These are phyloP conservation scores for Solanum aculeatissimum DNA, from an alignment of 305 asterid species.

Conservation along the genomic window DNA sequence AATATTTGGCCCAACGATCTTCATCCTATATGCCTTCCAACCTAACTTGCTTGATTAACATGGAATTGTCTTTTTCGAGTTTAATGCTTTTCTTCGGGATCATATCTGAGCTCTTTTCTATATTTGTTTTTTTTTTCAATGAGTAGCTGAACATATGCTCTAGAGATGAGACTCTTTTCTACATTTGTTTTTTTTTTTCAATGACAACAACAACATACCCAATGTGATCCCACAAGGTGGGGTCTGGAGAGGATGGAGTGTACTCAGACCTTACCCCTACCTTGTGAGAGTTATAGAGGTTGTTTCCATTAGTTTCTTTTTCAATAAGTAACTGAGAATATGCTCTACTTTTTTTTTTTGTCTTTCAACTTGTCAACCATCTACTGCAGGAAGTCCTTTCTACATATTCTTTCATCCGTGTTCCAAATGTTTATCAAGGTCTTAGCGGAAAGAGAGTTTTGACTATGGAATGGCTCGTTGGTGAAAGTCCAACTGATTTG, in stretches of 20 bases:
- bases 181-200: background rate
- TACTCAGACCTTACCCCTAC: background rate
- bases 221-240: background rate
- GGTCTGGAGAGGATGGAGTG: background rate
- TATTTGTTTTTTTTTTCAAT: background rate
- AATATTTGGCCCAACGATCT: too few relatives aligned
- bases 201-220: background rate
- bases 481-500: conserved; percentile 84
- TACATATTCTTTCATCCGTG: conserved; percentile 47
- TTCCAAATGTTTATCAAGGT: conserved; percentile 61
- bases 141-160: background rate
- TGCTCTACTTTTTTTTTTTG: background rate
- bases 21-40: too few relatives aligned
- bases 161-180: background rate
- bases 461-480: conserved; percentile 96
- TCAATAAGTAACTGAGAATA: background rate
- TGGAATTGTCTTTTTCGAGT: background rate
- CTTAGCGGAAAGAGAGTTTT: conserved; percentile 69
- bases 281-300: background rate
- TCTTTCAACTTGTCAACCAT: background rate
- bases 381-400: conserved; percentile 78
- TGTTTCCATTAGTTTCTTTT: background rate
- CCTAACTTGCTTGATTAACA: background rate
- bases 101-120: background rate
- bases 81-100: background rate